Percentiles rank a stretch among this genome's conserved stretches.
These are phyloP conservation scores for Boletus fagicola DNA, from an alignment of 768 basidiomycete species.

Conservation along the genomic window DNA sequence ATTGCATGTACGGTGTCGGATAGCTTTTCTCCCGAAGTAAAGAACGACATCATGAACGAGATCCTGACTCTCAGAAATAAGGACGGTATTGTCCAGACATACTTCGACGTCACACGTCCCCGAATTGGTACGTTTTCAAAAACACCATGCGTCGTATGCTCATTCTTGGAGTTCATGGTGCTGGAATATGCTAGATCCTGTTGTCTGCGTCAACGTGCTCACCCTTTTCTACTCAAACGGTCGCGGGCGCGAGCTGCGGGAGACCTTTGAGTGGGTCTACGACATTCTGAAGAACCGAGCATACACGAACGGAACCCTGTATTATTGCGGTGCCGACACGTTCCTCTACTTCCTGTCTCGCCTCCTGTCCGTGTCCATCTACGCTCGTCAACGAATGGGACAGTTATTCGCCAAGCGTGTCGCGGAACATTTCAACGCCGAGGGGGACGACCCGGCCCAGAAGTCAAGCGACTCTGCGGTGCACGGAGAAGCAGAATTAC, in stretches of 20 bases:
- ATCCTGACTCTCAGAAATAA: conserved; percentile 14
- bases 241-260: conserved; percentile 15
- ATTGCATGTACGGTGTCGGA: conserved; percentile 20
- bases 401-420: conserved; percentile 18
- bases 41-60: conserved; percentile 25
- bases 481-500: too few species aligned
- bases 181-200: conserved; percentile 8
- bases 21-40: conserved; percentile 11
- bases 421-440: conserved; percentile 13
- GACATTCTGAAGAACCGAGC: conserved; percentile 23
- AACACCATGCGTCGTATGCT: background rate
- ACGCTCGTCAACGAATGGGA: conserved; percentile 14
- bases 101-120: conserved; percentile 21
- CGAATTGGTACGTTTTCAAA: conserved; percentile 18
- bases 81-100: conserved; percentile 23
- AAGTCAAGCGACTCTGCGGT: too few species aligned
- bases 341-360: conserved; percentile 26
- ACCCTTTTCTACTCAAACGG: conserved; percentile 22
- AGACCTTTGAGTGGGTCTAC: conserved; percentile 24
- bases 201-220: conserved; percentile 22
- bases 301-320: conserved; percentile 19
- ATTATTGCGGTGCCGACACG: conserved; percentile 18
- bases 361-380: conserved; percentile 16
- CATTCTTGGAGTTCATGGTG: background rate
- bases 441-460: conserved; percentile 11